Percentiles rank a stretch among this genome's conserved stretches.
These are phyloP conservation scores for Colletotrichum plurivorum DNA, from an alignment of 2,329 filamentous ascomycete species.

Conservation along the genomic window DNA sequence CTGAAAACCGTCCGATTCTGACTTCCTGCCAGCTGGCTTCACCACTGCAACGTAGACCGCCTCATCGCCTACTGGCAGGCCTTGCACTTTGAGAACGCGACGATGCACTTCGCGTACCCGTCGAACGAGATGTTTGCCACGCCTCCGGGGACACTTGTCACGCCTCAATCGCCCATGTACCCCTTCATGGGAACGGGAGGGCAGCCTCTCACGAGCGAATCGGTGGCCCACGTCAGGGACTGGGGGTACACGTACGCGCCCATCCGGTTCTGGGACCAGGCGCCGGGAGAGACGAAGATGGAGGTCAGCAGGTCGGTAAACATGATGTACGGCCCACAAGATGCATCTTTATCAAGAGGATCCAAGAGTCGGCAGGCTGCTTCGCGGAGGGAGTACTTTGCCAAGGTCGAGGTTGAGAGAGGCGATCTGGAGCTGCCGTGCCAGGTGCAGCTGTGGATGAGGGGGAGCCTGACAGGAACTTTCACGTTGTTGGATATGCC, in stretches of 20 bases:
- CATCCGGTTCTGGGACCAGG: slow-evolving; percentile 64
- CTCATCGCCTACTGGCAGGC: slow-evolving; percentile 71
- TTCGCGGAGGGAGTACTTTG: slow-evolving; percentile 50
- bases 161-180: slow-evolving; percentile 60
- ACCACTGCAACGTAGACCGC: slow-evolving; percentile 73
- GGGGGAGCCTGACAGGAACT: slow-evolving; percentile 47
- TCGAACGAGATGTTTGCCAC: slow-evolving; percentile 58
- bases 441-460: slow-evolving; percentile 52
- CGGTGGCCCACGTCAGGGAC: slow-evolving; percentile 48
- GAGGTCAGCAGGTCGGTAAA: slow-evolving; percentile 72
- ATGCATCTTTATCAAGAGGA: slow-evolving; percentile 15
- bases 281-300: slow-evolving; percentile 70
- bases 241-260: slow-evolving; percentile 60
- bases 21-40: slow-evolving; percentile 57
- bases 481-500: slow-evolving; percentile 56
- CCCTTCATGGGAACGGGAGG: slow-evolving; percentile 62
- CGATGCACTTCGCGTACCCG: slow-evolving; percentile 53
- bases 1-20: not conserved
- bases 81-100: slow-evolving; percentile 54
- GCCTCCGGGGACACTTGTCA: slow-evolving; percentile 55
- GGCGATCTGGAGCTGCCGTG: slow-evolving; percentile 54
- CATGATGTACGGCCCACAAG: slow-evolving; percentile 58
- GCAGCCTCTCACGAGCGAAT: slow-evolving; percentile 58
- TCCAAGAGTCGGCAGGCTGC: slow-evolving; percentile 4
- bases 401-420: slow-evolving; percentile 54